Percentiles rank a stretch among this genome's conserved stretches.
phyloP scores from a whole-genome alignment of 2,329 filamentous ascomycete species.

The Massarina eburnea region DNA sequence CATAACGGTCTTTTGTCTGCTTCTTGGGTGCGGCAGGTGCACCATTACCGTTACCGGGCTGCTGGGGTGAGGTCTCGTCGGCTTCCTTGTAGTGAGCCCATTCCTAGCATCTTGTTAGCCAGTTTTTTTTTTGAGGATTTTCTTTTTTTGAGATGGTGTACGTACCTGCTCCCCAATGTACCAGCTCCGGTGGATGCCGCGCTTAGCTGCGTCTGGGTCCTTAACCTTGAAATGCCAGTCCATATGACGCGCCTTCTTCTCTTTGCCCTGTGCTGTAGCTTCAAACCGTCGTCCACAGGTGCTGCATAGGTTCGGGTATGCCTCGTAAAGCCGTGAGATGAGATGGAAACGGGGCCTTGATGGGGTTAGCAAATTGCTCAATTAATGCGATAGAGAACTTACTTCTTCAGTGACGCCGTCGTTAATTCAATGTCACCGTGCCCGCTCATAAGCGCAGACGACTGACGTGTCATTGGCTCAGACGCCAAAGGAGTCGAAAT shows the following conservation, averaged over 20 bases:
- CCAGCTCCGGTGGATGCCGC: conserved; percentile 90
- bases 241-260: conserved; percentile 87
- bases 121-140: not conserved
- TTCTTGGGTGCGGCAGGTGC: conserved; percentile 48
- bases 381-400: conserved; percentile 20
- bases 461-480: conserved; percentile 29
- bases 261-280: conserved; percentile 73
- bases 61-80: conserved; percentile 60
- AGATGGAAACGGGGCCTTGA: conserved; percentile 72
- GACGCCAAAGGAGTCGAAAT: conserved; percentile 29
- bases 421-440: conserved; percentile 61
- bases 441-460: conserved; percentile 41
- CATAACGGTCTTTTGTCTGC: conserved; percentile 67
- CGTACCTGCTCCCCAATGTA: conserved; percentile 85
- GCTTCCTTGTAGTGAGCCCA: conserved; percentile 86
- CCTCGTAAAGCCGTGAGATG: conserved; percentile 74
- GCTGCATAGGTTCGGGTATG: conserved; percentile 81
- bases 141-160: too few species aligned
- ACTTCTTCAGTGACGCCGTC: conserved; percentile 73
- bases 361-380: conserved; percentile 11
- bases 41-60: conserved; percentile 23
- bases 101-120: conserved; percentile 58
- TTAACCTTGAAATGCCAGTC: conserved; percentile 99
- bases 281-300: conserved; percentile 89
- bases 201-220: conserved; percentile 80